Conservation (phyloP, 495 filamentous ascomycete genomes). For the Tricharina praecox region DNA sequence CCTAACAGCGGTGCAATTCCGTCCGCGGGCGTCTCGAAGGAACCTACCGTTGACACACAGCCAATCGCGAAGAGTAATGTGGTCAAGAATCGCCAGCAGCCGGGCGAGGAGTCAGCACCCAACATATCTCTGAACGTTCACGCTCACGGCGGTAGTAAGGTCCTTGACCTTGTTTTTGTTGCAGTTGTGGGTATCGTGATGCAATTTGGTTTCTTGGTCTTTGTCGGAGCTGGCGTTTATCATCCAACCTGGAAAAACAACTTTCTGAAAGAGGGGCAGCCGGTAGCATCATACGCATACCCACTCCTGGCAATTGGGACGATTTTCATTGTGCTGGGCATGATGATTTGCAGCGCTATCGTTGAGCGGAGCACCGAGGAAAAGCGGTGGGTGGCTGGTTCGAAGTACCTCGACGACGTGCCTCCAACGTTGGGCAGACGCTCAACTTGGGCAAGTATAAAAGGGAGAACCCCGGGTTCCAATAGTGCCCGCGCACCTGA, state of each 20-base stretch:
- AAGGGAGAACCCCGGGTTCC: no score
- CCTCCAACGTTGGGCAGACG: no score
- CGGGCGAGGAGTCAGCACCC: no score
- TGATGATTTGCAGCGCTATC: constrained; percentile 14
- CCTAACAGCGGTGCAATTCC: no score
- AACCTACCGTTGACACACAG: no score
- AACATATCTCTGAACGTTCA: constrained; percentile 11
- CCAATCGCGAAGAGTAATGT: no score
- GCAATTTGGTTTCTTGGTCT: constrained; percentile 12
- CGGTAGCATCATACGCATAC: constrained; percentile 6
- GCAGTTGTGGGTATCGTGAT: constrained; percentile 10
- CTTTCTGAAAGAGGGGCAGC: neutral
- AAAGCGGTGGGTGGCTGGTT: neutral
- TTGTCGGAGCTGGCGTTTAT: constrained; percentile 3
- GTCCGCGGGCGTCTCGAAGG: no score
- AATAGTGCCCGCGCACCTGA: neutral
- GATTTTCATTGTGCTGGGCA: constrained; percentile 9
- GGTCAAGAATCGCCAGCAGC: no score
- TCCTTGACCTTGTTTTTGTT: neutral
- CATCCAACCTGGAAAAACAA: neutral
- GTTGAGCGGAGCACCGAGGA: constrained; percentile 11
- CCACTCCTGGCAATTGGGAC: constrained; percentile 8
- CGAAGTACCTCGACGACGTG: neutral
- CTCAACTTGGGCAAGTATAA: no score
- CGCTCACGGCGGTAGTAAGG: neutral